Conservation (phyloP, 192 early-diverging fungal species). For the Paraglomus occultum region DNA sequence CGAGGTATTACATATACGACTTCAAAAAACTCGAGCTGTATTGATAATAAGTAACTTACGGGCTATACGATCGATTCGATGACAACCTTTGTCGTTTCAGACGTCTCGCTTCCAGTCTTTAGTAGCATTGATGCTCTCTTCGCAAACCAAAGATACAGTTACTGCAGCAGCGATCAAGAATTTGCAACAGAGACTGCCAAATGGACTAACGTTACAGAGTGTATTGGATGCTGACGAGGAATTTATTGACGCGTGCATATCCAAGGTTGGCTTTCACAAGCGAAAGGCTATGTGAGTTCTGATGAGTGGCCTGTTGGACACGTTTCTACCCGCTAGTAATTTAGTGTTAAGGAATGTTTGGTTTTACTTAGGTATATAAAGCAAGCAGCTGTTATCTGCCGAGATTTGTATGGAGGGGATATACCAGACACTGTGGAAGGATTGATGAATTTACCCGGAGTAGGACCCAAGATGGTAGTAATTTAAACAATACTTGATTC, state of each 20-base stretch:
- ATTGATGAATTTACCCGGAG: constrained; percentile 79
- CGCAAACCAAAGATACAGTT: constrained; percentile 90
- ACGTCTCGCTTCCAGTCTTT: constrained; percentile 80
- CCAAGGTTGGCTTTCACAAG: constrained; percentile 87
- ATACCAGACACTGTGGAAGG: constrained; percentile 80
- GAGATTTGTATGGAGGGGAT: constrained; percentile 71
- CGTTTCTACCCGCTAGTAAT: constrained; percentile 1
- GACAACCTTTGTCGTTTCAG: constrained; percentile 27
- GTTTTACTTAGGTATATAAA: constrained; percentile 68
- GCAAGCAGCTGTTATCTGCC: constrained; percentile 69
- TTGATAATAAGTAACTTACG: no score
- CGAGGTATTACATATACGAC: constrained; percentile 28
- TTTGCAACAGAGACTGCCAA: constrained; percentile 59
- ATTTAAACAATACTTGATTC: constrained; percentile 5
- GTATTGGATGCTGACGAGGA: constrained; percentile 61
- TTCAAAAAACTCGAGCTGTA: not conserved
- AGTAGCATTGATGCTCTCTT: constrained; percentile 83
- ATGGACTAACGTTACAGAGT: constrained; percentile 67
- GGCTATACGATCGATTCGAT: no score
- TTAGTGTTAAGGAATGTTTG: no score
- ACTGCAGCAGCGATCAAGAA: constrained; percentile 76
- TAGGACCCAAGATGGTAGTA: constrained; percentile 90
- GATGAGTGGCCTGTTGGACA: not conserved
- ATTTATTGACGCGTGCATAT: constrained; percentile 68
- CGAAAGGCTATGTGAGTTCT: constrained; percentile 64